Conservation (phyloP, 2,329 filamentous ascomycete species). For the Neofusicoccum sp. region DNA sequence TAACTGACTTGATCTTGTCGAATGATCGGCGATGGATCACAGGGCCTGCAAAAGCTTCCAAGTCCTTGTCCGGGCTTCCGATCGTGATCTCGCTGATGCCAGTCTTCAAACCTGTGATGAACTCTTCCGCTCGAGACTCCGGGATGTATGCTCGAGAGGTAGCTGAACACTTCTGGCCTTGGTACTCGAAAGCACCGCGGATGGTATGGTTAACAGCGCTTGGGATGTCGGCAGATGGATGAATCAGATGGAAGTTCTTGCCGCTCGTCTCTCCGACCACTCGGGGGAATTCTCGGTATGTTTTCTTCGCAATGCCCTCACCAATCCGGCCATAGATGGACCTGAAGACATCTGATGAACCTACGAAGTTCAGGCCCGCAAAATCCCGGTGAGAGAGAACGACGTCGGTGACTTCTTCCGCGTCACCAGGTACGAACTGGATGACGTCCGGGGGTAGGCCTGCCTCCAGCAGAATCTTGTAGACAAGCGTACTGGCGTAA, state of each 20-base stretch:
- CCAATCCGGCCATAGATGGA: slow-evolving; percentile 87
- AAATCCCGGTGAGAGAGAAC: slow-evolving; percentile 77
- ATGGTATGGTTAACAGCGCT: slow-evolving; percentile 81
- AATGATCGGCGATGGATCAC: slow-evolving; percentile 82
- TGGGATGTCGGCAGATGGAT: slow-evolving; percentile 70
- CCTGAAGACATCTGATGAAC: slow-evolving; percentile 87
- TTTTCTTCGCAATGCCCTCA: slow-evolving; percentile 73
- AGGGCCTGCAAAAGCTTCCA: slow-evolving; percentile 79
- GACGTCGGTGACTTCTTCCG: slow-evolving; percentile 75
- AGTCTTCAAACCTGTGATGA: slow-evolving; percentile 64
- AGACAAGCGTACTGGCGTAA: slow-evolving; percentile 82
- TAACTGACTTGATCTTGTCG: slow-evolving; percentile 72
- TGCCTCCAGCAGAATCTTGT: slow-evolving; percentile 86
- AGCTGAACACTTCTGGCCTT: slow-evolving; percentile 88
- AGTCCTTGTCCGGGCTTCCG: slow-evolving; percentile 63
- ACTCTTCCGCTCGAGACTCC: slow-evolving; percentile 69
- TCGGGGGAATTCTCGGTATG: slow-evolving; percentile 80
- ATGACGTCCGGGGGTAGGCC: slow-evolving; percentile 86
- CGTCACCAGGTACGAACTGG: slow-evolving; percentile 88
- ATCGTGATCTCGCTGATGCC: slow-evolving; percentile 70
- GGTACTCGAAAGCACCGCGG: slow-evolving; percentile 84
- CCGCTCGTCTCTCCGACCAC: slow-evolving; percentile 89
- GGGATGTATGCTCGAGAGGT: slow-evolving; percentile 78
- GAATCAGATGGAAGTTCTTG: slow-evolving; percentile 89
- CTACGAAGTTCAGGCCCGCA: slow-evolving; percentile 88